Base-by-base conservation (phyloP, 202 grass and related monocot species). In the Brachypodium distachyon region DNA sequence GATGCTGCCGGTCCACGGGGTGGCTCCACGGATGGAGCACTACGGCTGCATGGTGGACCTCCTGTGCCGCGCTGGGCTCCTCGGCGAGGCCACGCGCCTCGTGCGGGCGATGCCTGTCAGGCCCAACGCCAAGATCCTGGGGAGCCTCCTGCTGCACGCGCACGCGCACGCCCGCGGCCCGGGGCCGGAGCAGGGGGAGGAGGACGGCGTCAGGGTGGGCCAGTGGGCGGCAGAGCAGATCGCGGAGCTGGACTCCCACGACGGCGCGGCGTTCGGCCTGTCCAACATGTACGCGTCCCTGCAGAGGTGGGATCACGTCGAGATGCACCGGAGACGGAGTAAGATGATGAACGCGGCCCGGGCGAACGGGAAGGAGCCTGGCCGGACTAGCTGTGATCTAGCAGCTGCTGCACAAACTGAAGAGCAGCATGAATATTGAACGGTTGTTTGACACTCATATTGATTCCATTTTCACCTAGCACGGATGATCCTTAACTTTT, bases 1-100 rank as follows among this genome's bases (percentile, higher is more conserved):
- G 33, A 88, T 92, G 85, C 40, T 47, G 46, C 32, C 70, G 11
- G 52, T 79, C 29, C 61, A 85, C 77, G 79, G 86, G 36, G 49
- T 88, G 40, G 40, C 38, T 42, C 85, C 74, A 1, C 6, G 6
- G 49, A 9, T 54, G 1, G 78, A 92, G 86, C 85, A 92, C 82
- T 88, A 88, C 66, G 85, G 85, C 11, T 85, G 82, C 74, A 27
- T 92, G 79, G 74, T 71, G 32, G 85, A 88, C 72, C 71, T 89
- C 4, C 83, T 92, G 17, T 85, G 90, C 27, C 79, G 83, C 43
- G 83, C 72, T 0, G 79, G 83, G 0, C 63, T 52, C 50, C 43
- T 69, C 12, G 31, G 67, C 73, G 83, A 88, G 48, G 90, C 80
- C 54, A 27, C 85, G 55, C 47, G 57, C 18, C 79, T 92, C 17